Evolutionary conservation across 2,329 filamentous ascomycete species (phyloP).

Genomic region (Phaeosphaeria sp.): DNA sequence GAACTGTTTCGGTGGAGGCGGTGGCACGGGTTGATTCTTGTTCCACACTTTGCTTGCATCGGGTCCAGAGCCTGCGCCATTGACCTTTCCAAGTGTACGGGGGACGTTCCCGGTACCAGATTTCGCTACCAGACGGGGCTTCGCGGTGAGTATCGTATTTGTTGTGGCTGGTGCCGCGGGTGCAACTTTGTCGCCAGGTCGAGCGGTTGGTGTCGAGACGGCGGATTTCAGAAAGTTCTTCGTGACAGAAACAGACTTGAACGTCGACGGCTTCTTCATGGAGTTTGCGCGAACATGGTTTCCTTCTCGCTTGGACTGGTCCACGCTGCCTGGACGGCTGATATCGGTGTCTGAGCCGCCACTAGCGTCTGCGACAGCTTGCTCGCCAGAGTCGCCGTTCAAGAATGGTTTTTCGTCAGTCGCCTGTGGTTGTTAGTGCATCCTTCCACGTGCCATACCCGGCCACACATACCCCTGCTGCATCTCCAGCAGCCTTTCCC

Average conservation of each 20-base stretch:
- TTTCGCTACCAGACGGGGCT: slow-evolving; percentile 78
- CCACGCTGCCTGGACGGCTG: slow-evolving; percentile 62
- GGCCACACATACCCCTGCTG: slow-evolving; percentile 30
- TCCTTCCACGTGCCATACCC: background rate
- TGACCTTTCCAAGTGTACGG: slow-evolving; percentile 62
- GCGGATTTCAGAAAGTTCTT: slow-evolving; percentile 80
- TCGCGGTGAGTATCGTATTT: slow-evolving; percentile 60
- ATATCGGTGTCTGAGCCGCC: slow-evolving; percentile 80
- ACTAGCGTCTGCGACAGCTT: slow-evolving; percentile 69
- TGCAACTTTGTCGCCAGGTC: slow-evolving; percentile 63
- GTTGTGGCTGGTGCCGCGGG: slow-evolving; percentile 50
- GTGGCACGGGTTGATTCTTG: slow-evolving; percentile 79
- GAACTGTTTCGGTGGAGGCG: slow-evolving; percentile 78
- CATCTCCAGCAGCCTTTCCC: slow-evolving; percentile 21
- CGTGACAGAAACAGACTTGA: slow-evolving; percentile 86
- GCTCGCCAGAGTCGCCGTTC: slow-evolving; percentile 46
- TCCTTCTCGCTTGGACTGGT: slow-evolving; percentile 63
- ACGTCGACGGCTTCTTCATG: slow-evolving; percentile 75
- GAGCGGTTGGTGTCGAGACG: slow-evolving; percentile 58
- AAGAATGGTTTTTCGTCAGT: slow-evolving; percentile 32
- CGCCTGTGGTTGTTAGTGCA: slow-evolving; percentile 25
- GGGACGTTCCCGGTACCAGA: slow-evolving; percentile 65
- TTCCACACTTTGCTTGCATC: slow-evolving; percentile 84
- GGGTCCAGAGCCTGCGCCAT: slow-evolving; percentile 66
- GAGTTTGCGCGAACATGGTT: slow-evolving; percentile 65